Percentiles rank a stretch among this genome's conserved stretches.
Conservation (phyloP, 2,329 filamentous ascomycete genomes). For the Emydomyces testavorans region DNA sequence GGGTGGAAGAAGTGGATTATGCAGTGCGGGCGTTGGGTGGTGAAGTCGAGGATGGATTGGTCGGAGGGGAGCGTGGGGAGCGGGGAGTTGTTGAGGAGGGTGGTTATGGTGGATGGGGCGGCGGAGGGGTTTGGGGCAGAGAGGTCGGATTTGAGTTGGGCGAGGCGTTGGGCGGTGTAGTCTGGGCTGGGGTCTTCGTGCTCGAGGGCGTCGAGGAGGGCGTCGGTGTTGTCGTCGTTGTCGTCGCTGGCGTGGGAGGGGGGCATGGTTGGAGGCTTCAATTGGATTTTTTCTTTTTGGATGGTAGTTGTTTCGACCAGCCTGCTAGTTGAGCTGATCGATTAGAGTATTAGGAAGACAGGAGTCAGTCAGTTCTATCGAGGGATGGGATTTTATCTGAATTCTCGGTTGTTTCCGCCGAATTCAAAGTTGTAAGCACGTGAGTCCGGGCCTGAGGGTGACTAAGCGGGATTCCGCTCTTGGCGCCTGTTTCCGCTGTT, state of each 20-base stretch:
- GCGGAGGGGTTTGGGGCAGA: slow-evolving; percentile 28
- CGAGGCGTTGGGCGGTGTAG: slow-evolving; percentile 47
- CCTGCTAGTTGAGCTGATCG: too few relatives aligned
- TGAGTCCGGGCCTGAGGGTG: neutral
- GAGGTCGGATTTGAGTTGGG: slow-evolving; percentile 49
- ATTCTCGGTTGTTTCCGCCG: neutral
- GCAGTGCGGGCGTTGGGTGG: slow-evolving; percentile 46
- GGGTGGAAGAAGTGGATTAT: slow-evolving; percentile 55
- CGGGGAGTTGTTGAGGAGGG: slow-evolving; percentile 20
- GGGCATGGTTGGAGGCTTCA: neutral
- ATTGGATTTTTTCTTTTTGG: neutral
- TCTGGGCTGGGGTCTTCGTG: slow-evolving; percentile 40
- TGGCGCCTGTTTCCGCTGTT: neutral
- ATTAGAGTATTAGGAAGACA: too few relatives aligned
- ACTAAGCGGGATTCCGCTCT: slow-evolving; percentile 2
- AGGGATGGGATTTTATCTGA: too few relatives aligned
- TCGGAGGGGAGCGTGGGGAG: slow-evolving; percentile 40
- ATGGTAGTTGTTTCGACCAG: neutral
- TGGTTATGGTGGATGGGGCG: slow-evolving; percentile 16
- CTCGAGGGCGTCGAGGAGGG: slow-evolving; percentile 47
- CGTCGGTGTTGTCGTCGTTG: slow-evolving; percentile 43
- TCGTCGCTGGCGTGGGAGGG: slow-evolving; percentile 17
- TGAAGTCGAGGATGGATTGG: slow-evolving; percentile 48
- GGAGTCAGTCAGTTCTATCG: too few relatives aligned
- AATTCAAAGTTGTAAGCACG: neutral